Evolutionary conservation across 139 green algal genomes (phyloP).

Genomic region (Picochlorum sp.): DNA sequence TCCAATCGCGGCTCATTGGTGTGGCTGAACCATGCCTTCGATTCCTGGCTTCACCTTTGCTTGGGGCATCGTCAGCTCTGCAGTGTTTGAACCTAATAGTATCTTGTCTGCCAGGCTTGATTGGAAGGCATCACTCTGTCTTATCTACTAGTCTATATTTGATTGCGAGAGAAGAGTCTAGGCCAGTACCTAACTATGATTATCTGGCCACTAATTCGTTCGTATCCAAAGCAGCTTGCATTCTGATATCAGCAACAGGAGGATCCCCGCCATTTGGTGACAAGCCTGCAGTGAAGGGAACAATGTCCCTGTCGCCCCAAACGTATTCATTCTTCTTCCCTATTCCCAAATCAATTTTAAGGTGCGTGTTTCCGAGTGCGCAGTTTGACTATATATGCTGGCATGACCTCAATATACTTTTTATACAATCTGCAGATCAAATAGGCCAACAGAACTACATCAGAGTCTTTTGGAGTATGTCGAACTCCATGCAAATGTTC

Average conservation of each 20-base stretch:
- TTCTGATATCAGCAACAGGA: constrained; percentile 27
- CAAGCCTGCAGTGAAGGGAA: constrained; percentile 3
- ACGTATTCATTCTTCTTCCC: constrained; percentile 72
- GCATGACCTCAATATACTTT: not conserved
- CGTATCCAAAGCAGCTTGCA: constrained; percentile 35
- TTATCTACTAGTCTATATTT: constrained; percentile 50
- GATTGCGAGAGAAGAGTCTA: constrained; percentile 32
- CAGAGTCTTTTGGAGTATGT: constrained; percentile 58
- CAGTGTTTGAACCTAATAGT: constrained; percentile 43
- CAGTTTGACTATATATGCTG: not conserved
- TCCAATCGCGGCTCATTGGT: constrained; percentile 41
- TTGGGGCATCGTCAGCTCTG: constrained; percentile 55
- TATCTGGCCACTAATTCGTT: constrained; percentile 23
- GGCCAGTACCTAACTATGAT: constrained; percentile 20
- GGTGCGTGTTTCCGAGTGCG: too few species aligned
- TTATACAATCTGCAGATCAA: constrained; percentile 34
- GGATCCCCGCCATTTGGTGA: not conserved
- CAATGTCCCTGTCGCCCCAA: constrained; percentile 36
- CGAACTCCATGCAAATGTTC: constrained; percentile 45
- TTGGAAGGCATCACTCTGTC: constrained; percentile 29
- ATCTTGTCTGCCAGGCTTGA: constrained; percentile 46
- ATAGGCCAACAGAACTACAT: constrained; percentile 59
- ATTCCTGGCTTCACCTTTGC: constrained; percentile 57
- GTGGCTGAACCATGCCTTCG: constrained; percentile 49
- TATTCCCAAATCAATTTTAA: constrained; percentile 39